phyloP scores from a whole-genome alignment of 768 basidiomycete genomes.

The Hirschioporus abietinus region DNA sequence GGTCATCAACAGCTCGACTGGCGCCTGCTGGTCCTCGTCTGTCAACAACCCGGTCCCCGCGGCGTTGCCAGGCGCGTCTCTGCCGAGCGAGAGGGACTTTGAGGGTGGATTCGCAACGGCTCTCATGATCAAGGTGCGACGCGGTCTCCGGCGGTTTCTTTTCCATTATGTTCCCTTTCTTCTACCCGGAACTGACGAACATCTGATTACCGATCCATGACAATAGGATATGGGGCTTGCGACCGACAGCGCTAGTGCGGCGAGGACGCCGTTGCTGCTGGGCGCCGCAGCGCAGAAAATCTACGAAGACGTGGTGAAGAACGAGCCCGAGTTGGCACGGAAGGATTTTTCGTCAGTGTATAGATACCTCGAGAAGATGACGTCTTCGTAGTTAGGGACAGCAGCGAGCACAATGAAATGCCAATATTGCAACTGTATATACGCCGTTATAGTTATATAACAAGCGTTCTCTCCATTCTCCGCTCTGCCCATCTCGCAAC shows the following conservation, averaged over 20 bases:
- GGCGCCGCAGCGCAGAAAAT: slow-evolving; percentile 58
- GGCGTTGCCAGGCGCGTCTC: slow-evolving; percentile 62
- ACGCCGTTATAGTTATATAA: too few relatives aligned
- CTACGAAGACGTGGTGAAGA: slow-evolving; percentile 50
- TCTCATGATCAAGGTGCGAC: slow-evolving; percentile 73
- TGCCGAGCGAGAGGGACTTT: slow-evolving; percentile 79
- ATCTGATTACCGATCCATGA: slow-evolving; percentile 5
- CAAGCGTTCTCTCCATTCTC: slow-evolving; percentile 16
- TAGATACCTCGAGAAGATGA: slow-evolving; percentile 37
- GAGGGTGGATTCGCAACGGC: slow-evolving; percentile 82
- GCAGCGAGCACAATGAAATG: slow-evolving; percentile 9
- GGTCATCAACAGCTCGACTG: slow-evolving; percentile 83
- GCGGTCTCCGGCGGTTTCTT: background rate
- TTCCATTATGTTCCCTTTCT: background rate
- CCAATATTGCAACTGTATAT: background rate
- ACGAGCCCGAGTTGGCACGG: slow-evolving; percentile 52
- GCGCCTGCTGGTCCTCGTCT: slow-evolving; percentile 76
- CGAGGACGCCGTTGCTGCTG: slow-evolving; percentile 53
- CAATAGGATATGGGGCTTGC: slow-evolving; percentile 82
- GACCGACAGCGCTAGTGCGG: slow-evolving; percentile 48
- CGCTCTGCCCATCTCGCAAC: background rate
- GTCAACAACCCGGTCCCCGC: slow-evolving; percentile 86
- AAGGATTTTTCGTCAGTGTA: slow-evolving; percentile 86
- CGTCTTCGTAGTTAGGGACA: slow-evolving; percentile 3
- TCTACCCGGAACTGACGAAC: background rate